Evolutionary conservation across 2,329 filamentous ascomycete species (phyloP).

Genomic region (Nemania sp.): DNA sequence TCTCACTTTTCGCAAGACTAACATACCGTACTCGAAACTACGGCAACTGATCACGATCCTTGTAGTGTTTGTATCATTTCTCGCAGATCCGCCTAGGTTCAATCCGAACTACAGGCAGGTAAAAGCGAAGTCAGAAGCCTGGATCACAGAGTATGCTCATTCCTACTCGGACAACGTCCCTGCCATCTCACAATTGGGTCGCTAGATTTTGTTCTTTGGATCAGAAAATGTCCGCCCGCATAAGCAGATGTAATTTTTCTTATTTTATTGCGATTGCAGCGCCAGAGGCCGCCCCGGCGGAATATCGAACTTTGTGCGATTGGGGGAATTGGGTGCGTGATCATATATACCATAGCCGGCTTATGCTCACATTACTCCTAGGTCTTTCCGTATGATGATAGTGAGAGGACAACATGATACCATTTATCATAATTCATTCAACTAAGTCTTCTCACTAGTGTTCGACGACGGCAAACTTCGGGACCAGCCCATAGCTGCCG

Average conservation of each 20-base stretch:
- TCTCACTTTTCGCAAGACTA: no score
- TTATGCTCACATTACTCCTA: conserved; percentile 1
- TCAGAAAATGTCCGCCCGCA: conserved; percentile 4
- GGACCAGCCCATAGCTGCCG: conserved; percentile 14
- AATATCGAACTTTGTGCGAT: conserved; percentile 21
- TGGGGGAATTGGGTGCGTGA: conserved; percentile 20
- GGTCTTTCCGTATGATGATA: conserved; percentile 22
- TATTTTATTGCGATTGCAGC: conserved; percentile 24
- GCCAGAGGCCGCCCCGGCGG: conserved; percentile 4
- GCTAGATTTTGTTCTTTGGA: conserved; percentile 22
- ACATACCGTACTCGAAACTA: no score
- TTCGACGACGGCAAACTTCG: conserved; percentile 21
- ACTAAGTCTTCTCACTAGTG: conserved; percentile 7
- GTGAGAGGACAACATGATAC: background rate
- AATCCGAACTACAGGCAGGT: conserved; percentile 17
- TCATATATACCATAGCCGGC: background rate
- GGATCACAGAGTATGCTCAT: conserved; percentile 17
- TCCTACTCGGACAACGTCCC: no score
- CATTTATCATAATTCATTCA: background rate
- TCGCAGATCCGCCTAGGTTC: conserved; percentile 17
- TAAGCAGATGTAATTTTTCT: conserved; percentile 21
- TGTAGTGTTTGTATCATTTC: conserved; percentile 20
- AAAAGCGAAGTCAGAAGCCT: conserved; percentile 17
- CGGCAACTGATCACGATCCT: conserved; percentile 8
- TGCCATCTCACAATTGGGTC: background rate